phyloP scores from a whole-genome alignment of 495 filamentous ascomycete species.

The Penicillium lagena region DNA sequence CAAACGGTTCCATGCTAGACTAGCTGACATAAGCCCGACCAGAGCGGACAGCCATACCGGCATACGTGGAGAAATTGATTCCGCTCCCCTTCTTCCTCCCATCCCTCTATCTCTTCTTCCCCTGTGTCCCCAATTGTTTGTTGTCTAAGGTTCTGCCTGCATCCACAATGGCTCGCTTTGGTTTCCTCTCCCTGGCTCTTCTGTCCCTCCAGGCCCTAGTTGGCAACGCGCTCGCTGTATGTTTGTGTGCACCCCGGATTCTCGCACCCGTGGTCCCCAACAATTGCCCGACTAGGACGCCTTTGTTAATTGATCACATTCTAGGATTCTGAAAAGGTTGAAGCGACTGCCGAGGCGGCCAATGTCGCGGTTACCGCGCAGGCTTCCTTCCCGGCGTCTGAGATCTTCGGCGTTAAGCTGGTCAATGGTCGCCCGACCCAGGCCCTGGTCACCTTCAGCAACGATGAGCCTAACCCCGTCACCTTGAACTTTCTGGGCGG shows the following conservation, averaged over 20 bases:
- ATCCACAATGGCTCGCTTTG: constrained; percentile 64
- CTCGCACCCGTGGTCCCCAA: neutral
- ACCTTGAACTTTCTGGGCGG: constrained; percentile 74
- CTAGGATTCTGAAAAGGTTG: constrained; percentile 41
- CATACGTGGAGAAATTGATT: constrained; percentile 14
- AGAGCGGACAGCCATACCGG: neutral
- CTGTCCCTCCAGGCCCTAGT: constrained; percentile 62
- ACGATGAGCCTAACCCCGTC: constrained; percentile 74
- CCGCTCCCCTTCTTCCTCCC: constrained; percentile 6
- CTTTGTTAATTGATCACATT: neutral
- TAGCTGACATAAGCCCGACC: no score
- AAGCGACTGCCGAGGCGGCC: constrained; percentile 32
- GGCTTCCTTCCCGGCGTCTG: constrained; percentile 77
- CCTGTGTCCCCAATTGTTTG: constrained; percentile 1
- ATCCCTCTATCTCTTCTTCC: constrained; percentile 10
- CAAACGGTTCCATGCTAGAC: no score
- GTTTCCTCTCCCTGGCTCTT: constrained; percentile 63
- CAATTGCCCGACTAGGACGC: constrained; percentile 21
- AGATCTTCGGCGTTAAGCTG: constrained; percentile 93
- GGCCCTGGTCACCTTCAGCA: constrained; percentile 73
- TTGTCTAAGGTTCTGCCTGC: neutral
- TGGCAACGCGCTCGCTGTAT: constrained; percentile 49
- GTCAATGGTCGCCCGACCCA: constrained; percentile 87
- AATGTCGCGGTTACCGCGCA: constrained; percentile 68
- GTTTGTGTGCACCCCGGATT: constrained; percentile 1